phyloP scores from a whole-genome alignment of 495 filamentous ascomycete species.

The Podospora anserina region DNA sequence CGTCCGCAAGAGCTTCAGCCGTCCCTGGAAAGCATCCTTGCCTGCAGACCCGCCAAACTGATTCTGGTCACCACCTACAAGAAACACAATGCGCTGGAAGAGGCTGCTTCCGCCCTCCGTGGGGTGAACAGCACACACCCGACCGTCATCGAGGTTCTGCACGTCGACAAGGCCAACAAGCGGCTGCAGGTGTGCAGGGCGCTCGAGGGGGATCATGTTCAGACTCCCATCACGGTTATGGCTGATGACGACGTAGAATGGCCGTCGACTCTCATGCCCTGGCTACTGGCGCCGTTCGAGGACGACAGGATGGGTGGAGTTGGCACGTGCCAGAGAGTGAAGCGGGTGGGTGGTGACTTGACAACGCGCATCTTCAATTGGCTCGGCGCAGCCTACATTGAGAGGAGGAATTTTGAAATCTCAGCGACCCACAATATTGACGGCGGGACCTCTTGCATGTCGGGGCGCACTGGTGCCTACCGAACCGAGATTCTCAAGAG shows the following conservation, averaged over 20 bases:
- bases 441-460: slow-evolving; percentile 84
- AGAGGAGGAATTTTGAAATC: slow-evolving; percentile 84
- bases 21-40: slow-evolving; percentile 53
- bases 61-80: slow-evolving; percentile 55
- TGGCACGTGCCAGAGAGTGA: slow-evolving; percentile 76
- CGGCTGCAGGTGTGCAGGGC: slow-evolving; percentile 78
- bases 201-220: slow-evolving; percentile 63
- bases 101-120: slow-evolving; percentile 43
- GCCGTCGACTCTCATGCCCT: slow-evolving; percentile 70
- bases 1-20: slow-evolving; percentile 50
- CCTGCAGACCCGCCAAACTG: slow-evolving; percentile 50
- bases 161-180: slow-evolving; percentile 60
- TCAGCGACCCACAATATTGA: slow-evolving; percentile 82
- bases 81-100: slow-evolving; percentile 45
- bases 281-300: slow-evolving; percentile 84
- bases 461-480: slow-evolving; percentile 81
- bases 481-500: slow-evolving; percentile 76
- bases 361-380: slow-evolving; percentile 65
- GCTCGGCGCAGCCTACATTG: slow-evolving; percentile 77
- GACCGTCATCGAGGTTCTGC: slow-evolving; percentile 44
- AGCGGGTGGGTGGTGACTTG: slow-evolving; percentile 58
- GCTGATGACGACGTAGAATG: slow-evolving; percentile 87
- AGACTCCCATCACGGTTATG: slow-evolving; percentile 71
- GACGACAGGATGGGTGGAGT: slow-evolving; percentile 73
- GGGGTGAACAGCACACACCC: slow-evolving; percentile 18